phyloP scores from a whole-genome alignment of 768 basidiomycete species.

The Suillus spraguei region DNA sequence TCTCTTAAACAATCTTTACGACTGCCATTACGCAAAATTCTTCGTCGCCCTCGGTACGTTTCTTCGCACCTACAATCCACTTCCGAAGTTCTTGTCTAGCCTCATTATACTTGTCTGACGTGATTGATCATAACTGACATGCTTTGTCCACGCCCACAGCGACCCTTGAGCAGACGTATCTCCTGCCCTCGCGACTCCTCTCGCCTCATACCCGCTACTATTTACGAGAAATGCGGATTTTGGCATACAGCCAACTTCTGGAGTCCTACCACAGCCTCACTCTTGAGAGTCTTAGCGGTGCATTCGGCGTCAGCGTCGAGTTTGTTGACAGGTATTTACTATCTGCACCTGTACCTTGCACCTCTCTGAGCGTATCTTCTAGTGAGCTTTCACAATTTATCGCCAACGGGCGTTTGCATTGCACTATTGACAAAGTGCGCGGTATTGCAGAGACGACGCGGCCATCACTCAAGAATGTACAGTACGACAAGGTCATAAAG shows the following conservation, averaged over 20 bases:
- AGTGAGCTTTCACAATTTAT: slow-evolving; percentile 95
- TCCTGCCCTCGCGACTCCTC: slow-evolving; percentile 86
- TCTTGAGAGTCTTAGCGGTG: slow-evolving; percentile 75
- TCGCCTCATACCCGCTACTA: slow-evolving; percentile 88
- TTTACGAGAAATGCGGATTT: slow-evolving; percentile 94
- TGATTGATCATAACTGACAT: slow-evolving; percentile 8
- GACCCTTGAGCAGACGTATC: slow-evolving; percentile 83
- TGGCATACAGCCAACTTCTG: slow-evolving; percentile 92
- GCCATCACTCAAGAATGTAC: slow-evolving; percentile 72
- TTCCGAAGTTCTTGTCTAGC: slow-evolving; percentile 7
- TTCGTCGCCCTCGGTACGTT: slow-evolving; percentile 81
- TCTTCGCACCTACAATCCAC: slow-evolving; percentile 7
- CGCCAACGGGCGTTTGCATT: slow-evolving; percentile 80
- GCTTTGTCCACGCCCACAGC: slow-evolving; percentile 45
- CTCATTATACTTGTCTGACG: slow-evolving; percentile 13
- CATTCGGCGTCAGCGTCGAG: slow-evolving; percentile 87
- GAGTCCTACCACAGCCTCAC: slow-evolving; percentile 91
- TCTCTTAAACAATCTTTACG: slow-evolving; percentile 84
- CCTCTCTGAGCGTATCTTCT: slow-evolving; percentile 1
- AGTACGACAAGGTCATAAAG: slow-evolving; percentile 92
- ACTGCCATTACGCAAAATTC: slow-evolving; percentile 94
- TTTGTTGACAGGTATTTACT: slow-evolving; percentile 82
- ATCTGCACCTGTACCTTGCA: background rate
- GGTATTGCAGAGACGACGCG: slow-evolving; percentile 93
- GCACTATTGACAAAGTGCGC: slow-evolving; percentile 92